A percentile compares a stretch with the other conserved stretches of the same genome.
Conservation (phyloP, 768 basidiomycete genomes). For the Tricholoma saponaceum region DNA sequence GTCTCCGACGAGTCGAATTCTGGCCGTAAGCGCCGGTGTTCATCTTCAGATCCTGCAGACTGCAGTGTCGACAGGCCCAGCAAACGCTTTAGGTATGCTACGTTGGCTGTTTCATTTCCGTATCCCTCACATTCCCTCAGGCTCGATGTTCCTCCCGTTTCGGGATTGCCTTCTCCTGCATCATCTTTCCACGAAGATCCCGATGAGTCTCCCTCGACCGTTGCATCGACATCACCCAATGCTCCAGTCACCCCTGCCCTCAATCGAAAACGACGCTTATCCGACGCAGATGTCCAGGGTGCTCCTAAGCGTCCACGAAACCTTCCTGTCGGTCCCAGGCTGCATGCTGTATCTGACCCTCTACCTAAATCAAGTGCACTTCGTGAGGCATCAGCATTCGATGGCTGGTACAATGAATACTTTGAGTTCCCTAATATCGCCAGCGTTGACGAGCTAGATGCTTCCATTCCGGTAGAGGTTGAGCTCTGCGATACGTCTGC, state of each 20-base stretch:
- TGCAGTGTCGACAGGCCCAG: background rate
- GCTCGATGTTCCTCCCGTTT: background rate
- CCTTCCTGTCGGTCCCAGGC: conserved; percentile 12
- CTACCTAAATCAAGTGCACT: conserved; percentile 14
- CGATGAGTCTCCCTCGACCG: background rate
- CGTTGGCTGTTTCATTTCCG: background rate
- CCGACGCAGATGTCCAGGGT: conserved; percentile 20
- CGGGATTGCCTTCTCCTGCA: conserved; percentile 11
- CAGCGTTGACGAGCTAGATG: conserved; percentile 18
- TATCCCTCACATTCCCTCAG: background rate
- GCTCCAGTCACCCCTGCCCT: background rate
- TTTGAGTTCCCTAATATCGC: conserved; percentile 25
- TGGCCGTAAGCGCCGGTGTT: conserved; percentile 12
- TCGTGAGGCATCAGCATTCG: conserved; percentile 19
- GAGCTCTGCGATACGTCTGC: conserved; percentile 25
- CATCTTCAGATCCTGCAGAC: background rate
- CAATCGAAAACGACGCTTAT: conserved; percentile 34
- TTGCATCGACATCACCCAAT: background rate
- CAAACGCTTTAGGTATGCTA: conserved; percentile 15
- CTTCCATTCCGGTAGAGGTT: conserved; percentile 24
- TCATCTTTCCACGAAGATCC: conserved; percentile 2
- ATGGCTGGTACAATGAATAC: conserved; percentile 31
- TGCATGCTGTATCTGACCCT: conserved; percentile 26
- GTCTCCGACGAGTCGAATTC: background rate
- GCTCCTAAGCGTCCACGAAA: conserved; percentile 25